A percentile compares a stretch with the other conserved stretches of the same genome.
phyloP scores from a whole-genome alignment of 805 yeast species.

The Helenozyma rhizophorensis region DNA sequence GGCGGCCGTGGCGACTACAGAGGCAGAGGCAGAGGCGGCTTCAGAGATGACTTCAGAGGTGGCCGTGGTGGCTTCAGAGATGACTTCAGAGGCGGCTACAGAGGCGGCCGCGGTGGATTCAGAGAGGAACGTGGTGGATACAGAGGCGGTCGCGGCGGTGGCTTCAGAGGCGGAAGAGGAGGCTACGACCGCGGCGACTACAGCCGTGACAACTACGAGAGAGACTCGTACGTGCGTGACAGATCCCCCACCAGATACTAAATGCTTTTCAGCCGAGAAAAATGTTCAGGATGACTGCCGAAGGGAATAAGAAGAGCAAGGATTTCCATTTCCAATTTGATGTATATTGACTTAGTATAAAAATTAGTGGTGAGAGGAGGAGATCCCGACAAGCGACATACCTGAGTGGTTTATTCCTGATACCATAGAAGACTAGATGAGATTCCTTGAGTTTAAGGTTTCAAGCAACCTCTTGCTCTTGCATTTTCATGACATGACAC shows the following conservation, averaged over 20 bases:
- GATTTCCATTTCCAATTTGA: too few species aligned
- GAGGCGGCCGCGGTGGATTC: slow-evolving; percentile 28
- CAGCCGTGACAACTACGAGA: slow-evolving; percentile 37
- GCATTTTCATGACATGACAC: too few species aligned
- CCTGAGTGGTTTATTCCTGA: too few species aligned
- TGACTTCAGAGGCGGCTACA: slow-evolving; percentile 24
- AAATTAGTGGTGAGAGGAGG: too few species aligned
- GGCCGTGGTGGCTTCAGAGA: slow-evolving; percentile 42
- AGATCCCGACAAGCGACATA: too few species aligned
- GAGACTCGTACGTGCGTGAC: slow-evolving; percentile 42
- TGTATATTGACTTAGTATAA: too few species aligned
- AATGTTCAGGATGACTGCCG: too few species aligned
- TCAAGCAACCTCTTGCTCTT: too few species aligned
- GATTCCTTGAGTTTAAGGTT: too few species aligned
- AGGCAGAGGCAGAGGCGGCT: slow-evolving; percentile 24
- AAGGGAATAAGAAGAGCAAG: too few species aligned
- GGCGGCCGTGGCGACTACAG: slow-evolving; percentile 16
- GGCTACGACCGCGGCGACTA: slow-evolving; percentile 47
- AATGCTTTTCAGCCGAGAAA: slow-evolving; percentile 9
- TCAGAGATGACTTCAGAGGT: slow-evolving; percentile 41
- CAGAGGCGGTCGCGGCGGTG: slow-evolving; percentile 40
- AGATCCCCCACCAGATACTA: slow-evolving; percentile 76
- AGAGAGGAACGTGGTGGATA: slow-evolving; percentile 24
- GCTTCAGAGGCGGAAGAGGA: slow-evolving; percentile 36
- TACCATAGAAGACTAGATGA: too few species aligned